Evolutionary conservation across 345 rosid species (phyloP), one percentile per base, ranked within the genome.

Genomic region (Dovyalis caffra): DNA sequence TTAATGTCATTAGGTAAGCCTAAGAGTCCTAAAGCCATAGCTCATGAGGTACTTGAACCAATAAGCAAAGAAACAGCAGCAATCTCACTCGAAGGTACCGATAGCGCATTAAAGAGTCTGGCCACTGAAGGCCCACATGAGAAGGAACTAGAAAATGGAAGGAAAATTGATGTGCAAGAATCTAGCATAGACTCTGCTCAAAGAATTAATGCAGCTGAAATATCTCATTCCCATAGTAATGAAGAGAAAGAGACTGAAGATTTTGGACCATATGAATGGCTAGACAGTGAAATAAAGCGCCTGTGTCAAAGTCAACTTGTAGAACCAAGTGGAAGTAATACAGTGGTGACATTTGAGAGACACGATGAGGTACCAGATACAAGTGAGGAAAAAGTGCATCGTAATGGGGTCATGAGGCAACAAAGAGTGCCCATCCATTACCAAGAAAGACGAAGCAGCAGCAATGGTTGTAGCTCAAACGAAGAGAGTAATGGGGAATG

Each of bases 191-290:
- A 68, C n/a, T 10, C 28, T 35, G 23, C 16, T 2, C 71, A 74
- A 18, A 70, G 40, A 20, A 45, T 51, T 40, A 69, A 40, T 72
- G 69, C 68, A 68, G 49, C 67, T 21, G 66, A 6, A 40, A n/a
- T 2, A 0, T 4, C 20, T 21, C 28, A 9, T 32, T 60, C 37
- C 47, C 49, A 8, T 11, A 8, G 33, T 16, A 21, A 25, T 21
- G 28, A 3, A 7, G 60, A 38, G 79, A 68, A 28, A 70, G 77
- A 74, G 78, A 71, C 3, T 5, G 87, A 86, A 57, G 63, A 51
- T n/a, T 70, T 85, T 77, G 94, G 85, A 79, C 89, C 91, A 35
- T 83, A 85, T 47, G 92, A 87, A 72, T 90, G 98, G 97, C 80
- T 89, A 15, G 93, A 93, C 78, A 34, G 85, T 71, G 93, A 93